A percentile compares a stretch with the other conserved stretches of the same genome.
Conservation (phyloP, 1,284 basidiomycete species). For the Stygiomarasmius scandens region DNA sequence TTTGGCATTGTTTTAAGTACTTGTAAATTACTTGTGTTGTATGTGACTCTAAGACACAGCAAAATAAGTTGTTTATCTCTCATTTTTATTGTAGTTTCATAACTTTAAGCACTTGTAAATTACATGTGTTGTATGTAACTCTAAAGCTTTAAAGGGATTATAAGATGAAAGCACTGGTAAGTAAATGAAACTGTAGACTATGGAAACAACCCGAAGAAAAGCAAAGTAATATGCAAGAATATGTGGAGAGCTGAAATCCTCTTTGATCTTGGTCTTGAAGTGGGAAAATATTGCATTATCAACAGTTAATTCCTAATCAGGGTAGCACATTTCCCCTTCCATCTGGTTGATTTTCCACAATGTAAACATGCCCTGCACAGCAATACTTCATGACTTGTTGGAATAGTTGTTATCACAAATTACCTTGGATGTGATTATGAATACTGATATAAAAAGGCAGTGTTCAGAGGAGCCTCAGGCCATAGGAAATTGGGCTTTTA, state of each 20-base stretch:
- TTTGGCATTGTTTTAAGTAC: too few species aligned
- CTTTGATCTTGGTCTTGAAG: too few species aligned
- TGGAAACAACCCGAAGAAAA: background rate
- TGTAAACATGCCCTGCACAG: slow-evolving; percentile 90
- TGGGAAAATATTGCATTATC: slow-evolving; percentile 31
- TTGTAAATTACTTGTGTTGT: too few species aligned
- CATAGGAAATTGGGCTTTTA: slow-evolving; percentile 91
- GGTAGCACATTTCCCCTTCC: slow-evolving; percentile 94
- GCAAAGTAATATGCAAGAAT: slow-evolving; percentile 12
- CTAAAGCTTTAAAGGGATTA: slow-evolving; percentile 15
- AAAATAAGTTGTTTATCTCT: background rate
- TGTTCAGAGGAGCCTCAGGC: slow-evolving; percentile 91
- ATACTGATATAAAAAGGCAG: slow-evolving; percentile 84
- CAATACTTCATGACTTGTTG: slow-evolving; percentile 96
- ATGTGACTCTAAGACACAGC: slow-evolving; percentile 3
- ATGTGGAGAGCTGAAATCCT: too few species aligned
- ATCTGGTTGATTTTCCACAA: slow-evolving; percentile 94
- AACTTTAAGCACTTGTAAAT: background rate
- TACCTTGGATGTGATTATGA: slow-evolving; percentile 91
- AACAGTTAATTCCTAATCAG: slow-evolving; percentile 89
- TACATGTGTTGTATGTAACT: background rate
- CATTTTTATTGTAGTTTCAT: background rate
- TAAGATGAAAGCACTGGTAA: slow-evolving; percentile 22
- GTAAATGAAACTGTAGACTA: slow-evolving; percentile 8
- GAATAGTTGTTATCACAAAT: slow-evolving; percentile 96